Base-by-base conservation (phyloP, 1,284 basidiomycete species). In the Puccinia triticina region DNA sequence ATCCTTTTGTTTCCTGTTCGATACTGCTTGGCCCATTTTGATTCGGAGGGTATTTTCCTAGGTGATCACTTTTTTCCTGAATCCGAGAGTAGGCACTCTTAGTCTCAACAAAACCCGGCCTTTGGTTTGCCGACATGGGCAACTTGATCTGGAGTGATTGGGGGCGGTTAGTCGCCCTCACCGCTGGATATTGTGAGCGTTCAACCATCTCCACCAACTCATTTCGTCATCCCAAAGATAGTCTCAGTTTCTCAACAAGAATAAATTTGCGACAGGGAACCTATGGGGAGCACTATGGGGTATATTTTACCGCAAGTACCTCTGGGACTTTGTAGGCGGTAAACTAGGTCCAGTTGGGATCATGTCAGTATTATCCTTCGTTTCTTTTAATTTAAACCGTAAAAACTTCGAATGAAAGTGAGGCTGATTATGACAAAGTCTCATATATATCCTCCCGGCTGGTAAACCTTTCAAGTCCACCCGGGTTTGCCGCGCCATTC, bases 231-330 rank as follows among this genome's bases (percentile, higher is more conserved):
- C 23, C 37, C 48, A 3, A 48, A 46, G 14, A 48, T 16, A 64
- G 34, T 78, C 21, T n/a, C 26, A 43, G 14, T 8, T 66, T 67
- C 43, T 48, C 11, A 48, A 14, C 34, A 53, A 4, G 48, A 50
- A 50, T 43, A 61, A 43, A 34, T 61, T 61, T 34, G 26, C 59
- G 4, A 21, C 83, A 94, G 93, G 93, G 87, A 90, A 91, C 81
- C 88, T 93, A 4, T 94, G 93, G 93, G 91, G 92, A 32, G 88
- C 89, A 48, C 92, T 93, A 87, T 94, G 90, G 88, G 93, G 91
- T 29, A 87, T 94, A 18, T 89, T 93, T 84, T 94, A 91, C 88
- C 92, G 93, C 87, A 95, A 95, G 88, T 95, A 93, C 90, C 94
- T 95, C 88, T 95, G 92, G 91, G 94, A 95, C 75, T 87, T 88